phyloP scores from a whole-genome alignment of 768 basidiomycete genomes.

The Lactarius tabidus region DNA sequence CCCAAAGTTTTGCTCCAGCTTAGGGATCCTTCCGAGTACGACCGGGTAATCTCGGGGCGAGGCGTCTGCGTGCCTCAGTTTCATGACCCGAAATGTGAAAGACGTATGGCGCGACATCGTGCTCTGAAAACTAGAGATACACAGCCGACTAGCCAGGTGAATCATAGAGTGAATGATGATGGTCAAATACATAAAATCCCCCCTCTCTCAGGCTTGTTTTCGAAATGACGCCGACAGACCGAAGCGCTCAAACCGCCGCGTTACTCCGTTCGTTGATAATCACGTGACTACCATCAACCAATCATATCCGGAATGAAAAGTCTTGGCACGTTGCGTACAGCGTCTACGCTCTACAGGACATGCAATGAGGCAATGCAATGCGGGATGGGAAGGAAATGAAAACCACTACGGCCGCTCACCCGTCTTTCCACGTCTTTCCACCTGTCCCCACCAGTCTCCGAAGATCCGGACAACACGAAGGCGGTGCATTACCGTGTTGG shows the following conservation, averaged over 20 bases:
- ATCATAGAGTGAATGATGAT: background rate
- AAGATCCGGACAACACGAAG: too few species aligned
- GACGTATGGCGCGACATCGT: background rate
- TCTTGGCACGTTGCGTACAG: too few species aligned
- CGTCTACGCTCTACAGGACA: too few species aligned
- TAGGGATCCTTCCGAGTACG: slow-evolving; percentile 1
- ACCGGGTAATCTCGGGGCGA: slow-evolving; percentile 15
- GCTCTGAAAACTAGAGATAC: background rate
- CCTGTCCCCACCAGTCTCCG: too few species aligned
- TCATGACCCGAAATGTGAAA: background rate
- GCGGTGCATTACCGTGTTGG: too few species aligned
- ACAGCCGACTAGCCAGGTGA: background rate
- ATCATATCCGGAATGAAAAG: too few species aligned
- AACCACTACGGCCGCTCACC: too few species aligned
- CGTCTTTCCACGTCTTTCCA: too few species aligned
- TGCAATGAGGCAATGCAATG: too few species aligned
- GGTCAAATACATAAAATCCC: background rate
- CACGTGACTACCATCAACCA: background rate
- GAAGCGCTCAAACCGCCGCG: background rate
- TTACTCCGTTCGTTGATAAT: background rate
- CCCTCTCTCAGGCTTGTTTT: background rate
- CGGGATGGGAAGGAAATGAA: too few species aligned
- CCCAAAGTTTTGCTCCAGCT: background rate
- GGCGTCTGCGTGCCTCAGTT: slow-evolving; percentile 1
- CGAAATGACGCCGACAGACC: background rate